Evolutionary conservation across 768 basidiomycete genomes (phyloP), one percentile per base, ranked within the genome.

Genomic region (Lentinula boryana): DNA sequence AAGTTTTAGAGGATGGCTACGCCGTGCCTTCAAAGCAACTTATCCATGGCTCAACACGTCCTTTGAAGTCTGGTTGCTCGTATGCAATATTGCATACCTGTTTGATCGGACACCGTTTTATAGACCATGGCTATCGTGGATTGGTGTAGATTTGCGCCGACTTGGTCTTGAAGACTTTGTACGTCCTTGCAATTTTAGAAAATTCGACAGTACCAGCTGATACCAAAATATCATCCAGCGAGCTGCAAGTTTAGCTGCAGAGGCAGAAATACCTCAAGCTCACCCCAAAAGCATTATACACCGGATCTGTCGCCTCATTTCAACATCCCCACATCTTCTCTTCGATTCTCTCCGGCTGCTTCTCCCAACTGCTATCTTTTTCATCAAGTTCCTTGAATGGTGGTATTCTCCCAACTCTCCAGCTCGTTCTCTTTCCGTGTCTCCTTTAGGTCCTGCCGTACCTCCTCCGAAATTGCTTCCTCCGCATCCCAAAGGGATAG

Each of bases 301-400:
- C 35, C 74, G 73, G 58, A 62, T 89, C 46, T 80, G 77, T 63
- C 77, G 73, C 32, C 66, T 85, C 36, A 62, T 90, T 16, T 63
- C 74, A 54, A 71, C 73, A 21, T 83, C 85, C 6, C 91, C 90
- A 6, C 82, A 78, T 53, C 72, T 87, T 46, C 66, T 90, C 8
- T 78, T 95, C 35, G 90, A 94, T 70, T 93, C 91, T 2, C 77
- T 95, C 41, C 84, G 87, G 62, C 75, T 91, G 51, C 78, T 92
- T 50, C 82, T 95, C 36, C 96, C 93, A 15, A 90, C 88, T 18
- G 88, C 89, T 44, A 94, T 99, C 61, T 96, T 99, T 73, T 91
- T 93, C 70, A 79, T 99, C 77, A 96, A 95, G 73, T 95, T 98
- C 74, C 78, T 97, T 50, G 95, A 98, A 74, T 99, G 97, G 95